Evolutionary conservation across 2,329 filamentous ascomycete genomes (phyloP).

Genomic region (Trichophyton equinum): DNA sequence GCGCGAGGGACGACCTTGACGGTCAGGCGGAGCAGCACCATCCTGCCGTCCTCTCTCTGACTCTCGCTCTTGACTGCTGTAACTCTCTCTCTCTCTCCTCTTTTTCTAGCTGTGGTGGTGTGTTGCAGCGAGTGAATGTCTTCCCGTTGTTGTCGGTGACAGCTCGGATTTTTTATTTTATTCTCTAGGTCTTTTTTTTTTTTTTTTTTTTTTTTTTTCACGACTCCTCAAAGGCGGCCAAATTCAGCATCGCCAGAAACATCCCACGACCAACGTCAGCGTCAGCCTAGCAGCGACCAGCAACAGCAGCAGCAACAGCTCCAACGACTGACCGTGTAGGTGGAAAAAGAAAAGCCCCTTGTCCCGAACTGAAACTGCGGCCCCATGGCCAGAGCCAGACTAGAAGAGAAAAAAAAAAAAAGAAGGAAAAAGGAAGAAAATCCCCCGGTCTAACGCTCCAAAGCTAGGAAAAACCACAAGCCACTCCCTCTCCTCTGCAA

Average conservation of each 20-base stretch:
- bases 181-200: too few relatives aligned
- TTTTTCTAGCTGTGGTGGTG: too few relatives aligned
- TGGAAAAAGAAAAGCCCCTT: not conserved
- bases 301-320: not conserved
- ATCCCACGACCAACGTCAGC: too few relatives aligned
- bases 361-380: not conserved
- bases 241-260: too few relatives aligned
- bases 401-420: not conserved
- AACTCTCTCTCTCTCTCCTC: not conserved
- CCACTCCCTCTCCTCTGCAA: not conserved
- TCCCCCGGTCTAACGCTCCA: not conserved
- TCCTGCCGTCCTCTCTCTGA: slow-evolving; percentile 7
- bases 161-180: too few relatives aligned
- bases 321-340: not conserved
- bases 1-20: slow-evolving; percentile 25
- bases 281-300: too few relatives aligned
- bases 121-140: too few relatives aligned
- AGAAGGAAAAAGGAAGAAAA: not conserved
- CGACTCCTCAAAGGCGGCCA: too few relatives aligned
- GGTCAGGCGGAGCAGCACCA: slow-evolving; percentile 28
- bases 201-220: too few relatives aligned
- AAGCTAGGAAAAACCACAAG: not conserved
- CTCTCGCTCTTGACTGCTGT: not conserved
- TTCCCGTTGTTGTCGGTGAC: too few relatives aligned
- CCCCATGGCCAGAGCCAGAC: not conserved